Conservation (phyloP, 2,329 filamentous ascomycete species). For the Ophiostoma ulmi region DNA sequence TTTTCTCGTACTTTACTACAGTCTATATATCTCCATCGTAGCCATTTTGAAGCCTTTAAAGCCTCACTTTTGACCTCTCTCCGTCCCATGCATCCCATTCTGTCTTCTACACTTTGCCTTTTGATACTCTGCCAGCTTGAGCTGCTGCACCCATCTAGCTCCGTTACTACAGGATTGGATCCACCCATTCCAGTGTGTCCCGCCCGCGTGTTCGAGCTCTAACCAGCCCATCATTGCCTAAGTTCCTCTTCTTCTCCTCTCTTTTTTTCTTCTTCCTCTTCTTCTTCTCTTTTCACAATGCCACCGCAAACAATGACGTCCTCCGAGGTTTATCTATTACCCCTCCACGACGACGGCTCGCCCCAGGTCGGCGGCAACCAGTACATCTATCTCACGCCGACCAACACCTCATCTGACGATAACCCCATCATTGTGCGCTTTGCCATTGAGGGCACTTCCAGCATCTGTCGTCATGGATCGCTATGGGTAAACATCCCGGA, state of each 20-base stretch:
- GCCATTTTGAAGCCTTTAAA: not conserved
- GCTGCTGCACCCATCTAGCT: not conserved
- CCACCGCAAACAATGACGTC: slow-evolving; percentile 58
- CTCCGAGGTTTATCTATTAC: slow-evolving; percentile 77
- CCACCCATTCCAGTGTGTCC: not conserved
- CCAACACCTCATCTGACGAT: slow-evolving; percentile 24
- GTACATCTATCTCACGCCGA: slow-evolving; percentile 85
- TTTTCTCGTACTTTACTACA: not conserved
- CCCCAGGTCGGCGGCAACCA: slow-evolving; percentile 74
- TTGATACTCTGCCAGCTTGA: not conserved
- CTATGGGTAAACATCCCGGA: slow-evolving; percentile 95
- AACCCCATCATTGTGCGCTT: slow-evolving; percentile 80
- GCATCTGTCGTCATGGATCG: slow-evolving; percentile 89
- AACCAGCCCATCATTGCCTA: not conserved
- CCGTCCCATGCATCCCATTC: not conserved
- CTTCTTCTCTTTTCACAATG: slow-evolving; percentile 38
- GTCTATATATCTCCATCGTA: not conserved
- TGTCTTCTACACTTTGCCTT: not conserved
- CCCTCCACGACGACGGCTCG: slow-evolving; percentile 86
- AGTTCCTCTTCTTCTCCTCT: not conserved
- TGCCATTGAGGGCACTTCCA: slow-evolving; percentile 88
- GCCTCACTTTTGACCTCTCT: not conserved
- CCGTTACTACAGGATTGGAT: slow-evolving; percentile 7
- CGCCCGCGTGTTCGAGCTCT: not conserved
- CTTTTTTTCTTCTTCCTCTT: not conserved